phyloP scores from a whole-genome alignment of 352 stramenopile species.

The Globisporangium alternatum region DNA sequence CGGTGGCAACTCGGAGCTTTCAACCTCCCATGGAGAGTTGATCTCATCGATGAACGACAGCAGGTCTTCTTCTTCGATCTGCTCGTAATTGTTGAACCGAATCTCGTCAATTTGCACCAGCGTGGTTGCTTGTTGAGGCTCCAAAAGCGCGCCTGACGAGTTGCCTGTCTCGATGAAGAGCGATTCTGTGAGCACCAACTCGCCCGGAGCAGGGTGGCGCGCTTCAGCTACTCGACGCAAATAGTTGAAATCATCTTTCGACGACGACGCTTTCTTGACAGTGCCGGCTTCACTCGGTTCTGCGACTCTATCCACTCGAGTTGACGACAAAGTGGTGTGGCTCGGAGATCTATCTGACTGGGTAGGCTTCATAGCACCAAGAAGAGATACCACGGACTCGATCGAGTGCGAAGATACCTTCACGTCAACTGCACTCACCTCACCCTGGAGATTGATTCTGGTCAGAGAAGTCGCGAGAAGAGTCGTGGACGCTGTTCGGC shows the following conservation, averaged over 20 bases:
- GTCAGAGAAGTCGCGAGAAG: constrained; percentile 29
- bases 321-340: background rate
- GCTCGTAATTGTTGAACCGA: constrained; percentile 26
- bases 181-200: constrained; percentile 62
- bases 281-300: background rate
- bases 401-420: constrained; percentile 53
- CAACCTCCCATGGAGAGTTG: constrained; percentile 54
- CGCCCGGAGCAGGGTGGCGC: constrained; percentile 46
- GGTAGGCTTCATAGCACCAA: constrained; percentile 12
- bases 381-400: constrained; percentile 26
- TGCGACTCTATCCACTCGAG: background rate
- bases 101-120: constrained; percentile 20
- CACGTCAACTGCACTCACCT: constrained; percentile 40
- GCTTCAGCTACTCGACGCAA: constrained; percentile 50
- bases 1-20: constrained; percentile 14
- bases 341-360: background rate
- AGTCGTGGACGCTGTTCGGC: background rate
- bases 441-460: constrained; percentile 32
- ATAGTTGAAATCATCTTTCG: constrained; percentile 57
- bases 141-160: constrained; percentile 3
- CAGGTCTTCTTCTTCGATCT: constrained; percentile 26
- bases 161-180: constrained; percentile 66
- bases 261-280: constrained; percentile 3
- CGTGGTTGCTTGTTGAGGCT: background rate
- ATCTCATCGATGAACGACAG: constrained; percentile 46